Evolutionary conservation across 2,329 filamentous ascomycete species (phyloP).

Genomic region (Plenodomus tracheiphilus): DNA sequence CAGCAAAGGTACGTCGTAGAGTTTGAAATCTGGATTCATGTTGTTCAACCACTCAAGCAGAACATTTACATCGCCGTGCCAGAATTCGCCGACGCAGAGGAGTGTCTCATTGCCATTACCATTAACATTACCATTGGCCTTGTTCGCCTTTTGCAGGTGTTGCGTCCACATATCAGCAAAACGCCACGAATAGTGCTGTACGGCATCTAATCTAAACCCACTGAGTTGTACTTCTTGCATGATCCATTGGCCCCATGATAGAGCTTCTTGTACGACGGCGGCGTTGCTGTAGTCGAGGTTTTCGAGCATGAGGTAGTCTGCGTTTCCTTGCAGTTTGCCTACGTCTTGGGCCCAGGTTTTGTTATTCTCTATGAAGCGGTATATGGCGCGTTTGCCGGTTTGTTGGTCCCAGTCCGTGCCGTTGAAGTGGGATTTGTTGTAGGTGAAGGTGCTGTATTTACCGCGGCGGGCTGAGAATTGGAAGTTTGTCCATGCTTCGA

Average conservation of each 20-base stretch:
- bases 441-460: conserved; percentile 62
- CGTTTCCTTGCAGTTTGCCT: conserved; percentile 66
- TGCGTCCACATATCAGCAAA: conserved; percentile 64
- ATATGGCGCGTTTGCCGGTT: conserved; percentile 60
- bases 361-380: conserved; percentile 61
- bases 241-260: conserved; percentile 68
- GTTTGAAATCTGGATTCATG: conserved; percentile 53
- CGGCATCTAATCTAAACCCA: conserved; percentile 69
- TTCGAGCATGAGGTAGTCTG: conserved; percentile 68
- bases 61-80: conserved; percentile 59
- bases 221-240: conserved; percentile 58
- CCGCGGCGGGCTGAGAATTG: conserved; percentile 62
- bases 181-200: conserved; percentile 66
- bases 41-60: conserved; percentile 58
- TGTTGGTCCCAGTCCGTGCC: conserved; percentile 65
- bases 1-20: conserved; percentile 69
- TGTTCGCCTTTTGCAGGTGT: conserved; percentile 51
- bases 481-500: conserved; percentile 67
- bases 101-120: too few species aligned
- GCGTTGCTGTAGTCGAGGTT: conserved; percentile 60
- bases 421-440: conserved; percentile 65
- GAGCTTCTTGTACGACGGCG: conserved; percentile 64
- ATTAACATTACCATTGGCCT: too few species aligned
- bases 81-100: conserved; percentile 69
- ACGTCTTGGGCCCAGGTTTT: conserved; percentile 65